Conservation (phyloP, 202 grass and related monocot species). For the Schoenoplectus tabernaemontani region DNA sequence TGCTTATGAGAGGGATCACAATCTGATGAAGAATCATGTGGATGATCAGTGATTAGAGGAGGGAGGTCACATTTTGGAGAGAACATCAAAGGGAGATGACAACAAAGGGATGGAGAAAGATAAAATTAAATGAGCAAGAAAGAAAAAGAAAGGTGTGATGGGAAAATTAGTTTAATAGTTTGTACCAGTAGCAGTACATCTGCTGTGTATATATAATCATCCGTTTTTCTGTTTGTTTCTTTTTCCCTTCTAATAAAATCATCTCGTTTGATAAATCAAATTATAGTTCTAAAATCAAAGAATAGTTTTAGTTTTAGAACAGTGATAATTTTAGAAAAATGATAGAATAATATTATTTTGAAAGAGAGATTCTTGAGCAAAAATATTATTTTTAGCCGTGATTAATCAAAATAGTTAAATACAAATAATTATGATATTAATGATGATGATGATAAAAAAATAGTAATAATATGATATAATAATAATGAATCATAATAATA, state of each 20-base stretch:
- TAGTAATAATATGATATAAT: no score
- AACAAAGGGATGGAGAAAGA: slow-evolving; percentile 13
- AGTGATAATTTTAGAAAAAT: no score
- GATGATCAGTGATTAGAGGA: neutral
- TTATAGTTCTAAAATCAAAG: no score
- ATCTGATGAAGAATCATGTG: neutral
- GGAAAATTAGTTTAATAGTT: neutral
- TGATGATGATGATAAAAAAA: no score
- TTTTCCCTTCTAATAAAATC: neutral
- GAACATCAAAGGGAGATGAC: neutral
- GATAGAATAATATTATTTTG: no score
- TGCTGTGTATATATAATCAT: neutral
- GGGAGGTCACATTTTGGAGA: neutral
- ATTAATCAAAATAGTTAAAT: no score
- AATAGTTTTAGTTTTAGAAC: no score
- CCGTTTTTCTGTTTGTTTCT: neutral
- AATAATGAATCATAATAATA: no score
- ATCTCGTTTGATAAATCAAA: no score
- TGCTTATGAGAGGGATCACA: neutral
- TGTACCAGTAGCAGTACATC: neutral
- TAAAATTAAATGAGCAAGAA: neutral
- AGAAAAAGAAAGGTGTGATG: neutral
- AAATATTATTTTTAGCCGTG: no score
- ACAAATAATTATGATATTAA: no score
- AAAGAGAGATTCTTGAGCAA: no score